These are phyloP conservation scores for Magnusiomyces sp. DNA, from an alignment of 1,139 yeast species.

Conservation along the genomic window DNA sequence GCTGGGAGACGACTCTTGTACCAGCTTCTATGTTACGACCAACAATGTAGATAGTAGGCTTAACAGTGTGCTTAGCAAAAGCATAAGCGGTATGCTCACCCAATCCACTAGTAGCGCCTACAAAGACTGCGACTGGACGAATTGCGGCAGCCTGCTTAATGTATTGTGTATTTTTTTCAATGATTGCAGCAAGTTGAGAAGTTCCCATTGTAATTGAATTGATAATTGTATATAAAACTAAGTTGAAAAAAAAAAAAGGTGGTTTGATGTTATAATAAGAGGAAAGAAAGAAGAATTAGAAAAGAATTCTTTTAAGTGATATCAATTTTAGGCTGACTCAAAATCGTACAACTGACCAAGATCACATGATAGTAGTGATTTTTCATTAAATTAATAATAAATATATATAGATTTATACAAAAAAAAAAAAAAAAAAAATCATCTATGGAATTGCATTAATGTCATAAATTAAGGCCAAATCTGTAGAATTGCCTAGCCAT, in stretches of 20 bases:
- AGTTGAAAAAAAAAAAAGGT: too few relatives aligned
- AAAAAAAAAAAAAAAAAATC: too few relatives aligned
- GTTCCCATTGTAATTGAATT: too few relatives aligned
- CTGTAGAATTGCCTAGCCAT: slow-evolving; percentile 81
- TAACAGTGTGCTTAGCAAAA: slow-evolving; percentile 24
- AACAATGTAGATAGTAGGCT: slow-evolving; percentile 29
- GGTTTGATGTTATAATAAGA: too few relatives aligned
- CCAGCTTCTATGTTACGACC: slow-evolving; percentile 27
- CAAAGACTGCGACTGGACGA: slow-evolving; percentile 26
- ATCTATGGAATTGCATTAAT: slow-evolving; percentile 30
- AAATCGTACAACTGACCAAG: too few relatives aligned
- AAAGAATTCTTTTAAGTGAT: too few relatives aligned
- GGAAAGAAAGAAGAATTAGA: too few relatives aligned
- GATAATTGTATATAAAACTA: too few relatives aligned
- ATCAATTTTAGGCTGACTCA: too few relatives aligned
- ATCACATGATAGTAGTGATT: too few relatives aligned
- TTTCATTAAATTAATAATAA: too few relatives aligned
- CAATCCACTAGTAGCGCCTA: slow-evolving; percentile 31
- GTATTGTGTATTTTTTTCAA: slow-evolving; percentile 8
- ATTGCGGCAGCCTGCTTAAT: slow-evolving; percentile 2
- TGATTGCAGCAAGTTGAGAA: slow-evolving; percentile 7
- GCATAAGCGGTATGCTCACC: slow-evolving; percentile 28
- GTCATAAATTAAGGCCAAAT: slow-evolving; percentile 72
- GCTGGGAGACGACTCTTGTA: slow-evolving; percentile 17
- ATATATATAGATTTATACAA: background rate